Conservation (phyloP, 2,329 filamentous ascomycete genomes). For the Leptodontidium sp. region DNA sequence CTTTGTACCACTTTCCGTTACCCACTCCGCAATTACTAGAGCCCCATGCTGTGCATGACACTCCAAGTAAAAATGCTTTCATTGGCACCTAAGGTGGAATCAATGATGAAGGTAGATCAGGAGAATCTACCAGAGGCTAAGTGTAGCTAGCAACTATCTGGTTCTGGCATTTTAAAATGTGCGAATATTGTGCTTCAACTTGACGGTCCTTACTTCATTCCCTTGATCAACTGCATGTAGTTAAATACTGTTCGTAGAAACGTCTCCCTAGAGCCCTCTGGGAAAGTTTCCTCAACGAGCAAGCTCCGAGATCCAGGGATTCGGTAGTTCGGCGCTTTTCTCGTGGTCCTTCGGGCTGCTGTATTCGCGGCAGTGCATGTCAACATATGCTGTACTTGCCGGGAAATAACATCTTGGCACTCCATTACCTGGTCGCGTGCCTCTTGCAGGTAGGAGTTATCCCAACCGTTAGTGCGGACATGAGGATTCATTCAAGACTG, state of each 20-base stretch:
- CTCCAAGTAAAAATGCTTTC: not conserved
- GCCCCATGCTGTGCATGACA: not conserved
- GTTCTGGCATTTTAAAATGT: too few relatives aligned
- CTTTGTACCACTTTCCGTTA: not conserved
- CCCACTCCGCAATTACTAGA: not conserved
- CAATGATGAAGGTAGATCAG: too few relatives aligned
- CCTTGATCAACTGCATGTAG: too few relatives aligned
- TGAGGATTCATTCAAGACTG: not conserved
- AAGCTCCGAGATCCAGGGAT: not conserved
- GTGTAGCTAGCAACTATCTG: too few relatives aligned
- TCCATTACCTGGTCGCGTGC: not conserved
- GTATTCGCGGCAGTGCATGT: not conserved
- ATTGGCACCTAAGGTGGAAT: not conserved
- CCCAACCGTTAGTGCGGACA: not conserved
- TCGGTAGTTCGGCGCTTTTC: not conserved
- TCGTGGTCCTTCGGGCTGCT: not conserved
- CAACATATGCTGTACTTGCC: not conserved
- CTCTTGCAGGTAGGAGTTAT: not conserved
- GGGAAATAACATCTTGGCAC: not conserved
- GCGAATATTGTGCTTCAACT: not conserved
- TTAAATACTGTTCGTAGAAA: too few relatives aligned
- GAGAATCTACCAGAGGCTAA: too few relatives aligned
- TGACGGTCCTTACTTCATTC: not conserved
- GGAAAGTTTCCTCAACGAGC: too few relatives aligned
- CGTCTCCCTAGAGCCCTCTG: too few relatives aligned